Conservation (phyloP, 1,139 yeast genomes). For the Tardiomyces blankii region DNA sequence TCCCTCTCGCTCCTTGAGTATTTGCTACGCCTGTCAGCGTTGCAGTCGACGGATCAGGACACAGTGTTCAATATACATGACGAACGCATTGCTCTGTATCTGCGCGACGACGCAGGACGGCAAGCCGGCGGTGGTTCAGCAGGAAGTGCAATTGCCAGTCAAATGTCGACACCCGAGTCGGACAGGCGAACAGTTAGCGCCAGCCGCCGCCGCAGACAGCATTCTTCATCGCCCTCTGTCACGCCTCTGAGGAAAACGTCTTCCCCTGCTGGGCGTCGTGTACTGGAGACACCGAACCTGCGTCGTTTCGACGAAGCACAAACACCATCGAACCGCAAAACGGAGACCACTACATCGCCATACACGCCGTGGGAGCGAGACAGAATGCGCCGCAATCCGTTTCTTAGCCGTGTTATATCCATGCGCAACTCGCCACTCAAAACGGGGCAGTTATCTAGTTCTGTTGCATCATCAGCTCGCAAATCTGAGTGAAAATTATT, state of each 20-base stretch:
- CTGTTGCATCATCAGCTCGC: too few relatives aligned
- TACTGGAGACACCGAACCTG: too few relatives aligned
- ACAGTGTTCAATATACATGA: slow-evolving; percentile 49
- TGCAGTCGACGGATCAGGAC: slow-evolving; percentile 52
- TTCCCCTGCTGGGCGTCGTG: neutral
- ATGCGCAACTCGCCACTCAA: neutral
- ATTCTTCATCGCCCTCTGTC: neutral
- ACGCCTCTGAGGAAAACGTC: neutral
- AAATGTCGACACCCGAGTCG: neutral
- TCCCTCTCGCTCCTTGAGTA: slow-evolving; percentile 58
- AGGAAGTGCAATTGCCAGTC: neutral
- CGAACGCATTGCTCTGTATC: slow-evolving; percentile 52
- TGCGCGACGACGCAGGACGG: slow-evolving; percentile 42
- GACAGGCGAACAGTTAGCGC: neutral
- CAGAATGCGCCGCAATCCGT: neutral
- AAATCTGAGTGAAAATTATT: too few relatives aligned
- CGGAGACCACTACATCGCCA: neutral
- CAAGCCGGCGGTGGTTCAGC: neutral
- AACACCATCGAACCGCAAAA: neutral
- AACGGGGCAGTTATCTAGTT: neutral
- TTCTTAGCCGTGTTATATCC: neutral
- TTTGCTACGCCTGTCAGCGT: slow-evolving; percentile 45
- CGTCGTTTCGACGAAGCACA: neutral
- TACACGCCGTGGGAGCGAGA: slow-evolving; percentile 4
- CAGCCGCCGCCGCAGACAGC: neutral